Conservation (phyloP, 2,329 filamentous ascomycete species). For the Botrytis hyacinthi region DNA sequence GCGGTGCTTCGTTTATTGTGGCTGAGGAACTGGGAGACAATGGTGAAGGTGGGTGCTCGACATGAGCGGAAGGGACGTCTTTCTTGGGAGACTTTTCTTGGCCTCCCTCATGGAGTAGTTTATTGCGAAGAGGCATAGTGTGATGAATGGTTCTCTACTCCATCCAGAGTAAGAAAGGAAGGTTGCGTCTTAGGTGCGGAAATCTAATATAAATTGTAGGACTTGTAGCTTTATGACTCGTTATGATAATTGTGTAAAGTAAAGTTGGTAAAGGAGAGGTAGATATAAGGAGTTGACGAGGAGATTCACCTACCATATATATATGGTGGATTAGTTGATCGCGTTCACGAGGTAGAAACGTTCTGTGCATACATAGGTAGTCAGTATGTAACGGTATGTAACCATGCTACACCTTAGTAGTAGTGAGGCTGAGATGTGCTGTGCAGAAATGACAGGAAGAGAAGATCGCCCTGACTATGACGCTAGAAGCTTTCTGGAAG, state of each 20-base stretch:
- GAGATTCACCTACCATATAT: background rate
- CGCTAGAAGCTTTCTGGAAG: background rate
- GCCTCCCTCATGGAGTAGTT: background rate
- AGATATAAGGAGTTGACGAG: background rate
- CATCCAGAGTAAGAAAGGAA: background rate
- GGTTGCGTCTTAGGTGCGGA: background rate
- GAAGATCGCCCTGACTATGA: background rate
- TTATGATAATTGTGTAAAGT: background rate
- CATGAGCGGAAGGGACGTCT: background rate
- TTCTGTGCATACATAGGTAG: background rate
- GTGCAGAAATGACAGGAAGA: background rate
- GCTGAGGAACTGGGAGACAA: background rate
- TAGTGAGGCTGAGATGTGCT: background rate
- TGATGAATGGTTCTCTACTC: background rate
- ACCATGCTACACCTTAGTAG: background rate
- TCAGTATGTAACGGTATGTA: background rate
- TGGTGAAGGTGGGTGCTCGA: background rate
- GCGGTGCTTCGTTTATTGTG: constrained; percentile 22
- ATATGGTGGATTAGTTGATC: background rate
- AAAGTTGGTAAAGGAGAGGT: background rate
- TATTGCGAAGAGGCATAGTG: background rate
- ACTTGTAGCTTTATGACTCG: background rate
- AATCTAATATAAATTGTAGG: background rate
- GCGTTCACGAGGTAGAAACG: background rate
- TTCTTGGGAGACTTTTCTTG: background rate